phyloP scores from a whole-genome alignment of 2,329 filamentous ascomycete genomes.

The Verticillium albo-atrum region DNA sequence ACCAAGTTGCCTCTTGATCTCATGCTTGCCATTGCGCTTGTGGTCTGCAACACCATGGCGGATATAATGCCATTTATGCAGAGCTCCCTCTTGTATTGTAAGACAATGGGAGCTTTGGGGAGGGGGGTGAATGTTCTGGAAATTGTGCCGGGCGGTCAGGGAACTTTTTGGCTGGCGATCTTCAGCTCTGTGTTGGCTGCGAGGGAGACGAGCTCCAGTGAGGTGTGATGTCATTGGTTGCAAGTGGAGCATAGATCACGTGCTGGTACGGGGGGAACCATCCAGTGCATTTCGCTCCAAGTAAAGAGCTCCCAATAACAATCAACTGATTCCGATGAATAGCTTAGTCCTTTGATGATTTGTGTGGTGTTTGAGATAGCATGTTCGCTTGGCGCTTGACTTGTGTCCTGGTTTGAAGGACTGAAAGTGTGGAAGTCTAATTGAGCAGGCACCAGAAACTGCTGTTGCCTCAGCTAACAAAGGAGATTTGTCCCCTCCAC shows the following conservation, averaged over 20 bases:
- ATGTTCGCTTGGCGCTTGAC: too few species aligned
- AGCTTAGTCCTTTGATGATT: too few species aligned
- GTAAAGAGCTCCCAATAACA: not conserved
- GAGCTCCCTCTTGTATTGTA: constrained; percentile 8
- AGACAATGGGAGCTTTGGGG: not conserved
- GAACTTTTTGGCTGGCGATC: not conserved
- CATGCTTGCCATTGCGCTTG: constrained; percentile 35
- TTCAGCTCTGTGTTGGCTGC: not conserved
- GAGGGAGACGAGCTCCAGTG: not conserved
- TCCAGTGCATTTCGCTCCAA: not conserved
- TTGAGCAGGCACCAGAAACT: too few species aligned
- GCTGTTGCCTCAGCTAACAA: too few species aligned
- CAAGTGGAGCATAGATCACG: not conserved
- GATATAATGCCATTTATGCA: constrained; percentile 12
- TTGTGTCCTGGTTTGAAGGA: too few species aligned
- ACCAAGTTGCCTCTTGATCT: constrained; percentile 42
- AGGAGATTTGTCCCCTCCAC: too few species aligned
- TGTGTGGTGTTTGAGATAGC: too few species aligned
- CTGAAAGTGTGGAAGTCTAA: too few species aligned
- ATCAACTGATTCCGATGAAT: too few species aligned
- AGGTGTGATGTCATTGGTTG: not conserved
- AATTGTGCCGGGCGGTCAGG: constrained; percentile 31
- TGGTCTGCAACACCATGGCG: constrained; percentile 3
- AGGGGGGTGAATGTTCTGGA: constrained; percentile 7
- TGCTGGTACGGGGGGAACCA: not conserved